Evolutionary conservation across 1,284 basidiomycete genomes (phyloP), one percentile per base, ranked within the genome.

Genomic region (Butyriboletus pseudospeciosus): DNA sequence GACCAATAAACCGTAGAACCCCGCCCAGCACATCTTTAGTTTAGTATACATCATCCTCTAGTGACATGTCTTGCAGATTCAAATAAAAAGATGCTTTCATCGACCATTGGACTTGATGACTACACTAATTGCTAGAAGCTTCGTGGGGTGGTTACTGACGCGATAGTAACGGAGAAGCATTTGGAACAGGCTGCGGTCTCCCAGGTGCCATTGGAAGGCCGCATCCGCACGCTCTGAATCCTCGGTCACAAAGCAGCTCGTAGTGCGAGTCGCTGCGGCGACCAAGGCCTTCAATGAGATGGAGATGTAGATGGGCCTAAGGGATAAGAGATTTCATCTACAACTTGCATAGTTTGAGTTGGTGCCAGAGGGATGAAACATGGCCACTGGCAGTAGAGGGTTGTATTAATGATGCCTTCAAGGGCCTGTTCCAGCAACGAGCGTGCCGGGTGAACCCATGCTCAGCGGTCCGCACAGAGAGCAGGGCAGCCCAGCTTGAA

Each of bases 71-170:
- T 17, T 28, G 12, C 43, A 47, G 14, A 26, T 44, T 7, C 25
- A 54, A 47, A 50, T 40, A 28, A 26, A 43, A 35, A 26, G 49
- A 30, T 82, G 47, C 84, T 83, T 54, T 81, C 80, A 20, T 71
- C 84, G 53, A 70, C 85, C 53, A 74, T 86, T 55, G 84, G 82
- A 39, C 79, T 85, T 55, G 77, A 84, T 66, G 71, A 73, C 52
- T 86, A 86, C 68, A 75, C 77, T 14, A 67, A 71, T 49, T 76
- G 81, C 34, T 78, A 74, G 76, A 79, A 81, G 58, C 75, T 84
- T 39, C 12, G 28, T 30, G 9, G 28, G 28, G 28, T 30, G 9
- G 28, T 30, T 30, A 30, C 28, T 30, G 28, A 30, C 28, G 28
- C 9, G 28, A 30, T 30, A 30, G 28, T 30, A 30, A 30, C 3